Base-by-base conservation (phyloP, 805 yeast genomes). In the Jamesozyma piceae region DNA sequence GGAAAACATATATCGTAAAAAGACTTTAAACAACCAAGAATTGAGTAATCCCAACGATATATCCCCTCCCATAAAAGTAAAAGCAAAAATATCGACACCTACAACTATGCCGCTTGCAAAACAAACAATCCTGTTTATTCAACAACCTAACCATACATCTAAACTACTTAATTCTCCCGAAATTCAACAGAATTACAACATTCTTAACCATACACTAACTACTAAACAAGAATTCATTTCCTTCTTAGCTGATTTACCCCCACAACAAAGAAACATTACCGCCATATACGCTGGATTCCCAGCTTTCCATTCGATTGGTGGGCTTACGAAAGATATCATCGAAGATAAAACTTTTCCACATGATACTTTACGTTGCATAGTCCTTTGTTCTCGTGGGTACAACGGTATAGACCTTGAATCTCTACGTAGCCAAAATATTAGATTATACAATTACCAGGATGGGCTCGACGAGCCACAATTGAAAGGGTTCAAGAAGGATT, bases 261-360 rank as follows among this genome's bases (percentile, higher is more conserved):
- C 46, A 27, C 27, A 42, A n/a, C 28, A 48, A 2, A 32, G 37
- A 8, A 47, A 50, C 32, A 49, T 60, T 14, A 63, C 54, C 8
- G 84, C 75, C 8, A 73, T 79, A 11, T 79, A 77, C 54, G 78
- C 74, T 2, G 80, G 79, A 0, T 77, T 79, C 74, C 66, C 72
- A 26, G 81, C 80, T 1, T 75, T 78, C 47, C 54, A 62, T 27
- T 60, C 64, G 2, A 54, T 74, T 6, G 80, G 80, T 1, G 80
- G 82, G 0, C 67, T 77, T 46, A 62, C 65, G 1, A 54, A 55
- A 24, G 71, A 68, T 3, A 42, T 78, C 4, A 53, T 75, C 27
- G 68, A 63, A 1, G 53, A 60, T 19, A 43, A 43, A 14, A 32
- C 41, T 11, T 68, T 71, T n/a, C 80, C 82, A 1, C 30, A 50